A percentile compares a stretch with the other conserved stretches of the same genome.
Conservation (phyloP, 257 asterid species). For the Mentha longifolia region DNA sequence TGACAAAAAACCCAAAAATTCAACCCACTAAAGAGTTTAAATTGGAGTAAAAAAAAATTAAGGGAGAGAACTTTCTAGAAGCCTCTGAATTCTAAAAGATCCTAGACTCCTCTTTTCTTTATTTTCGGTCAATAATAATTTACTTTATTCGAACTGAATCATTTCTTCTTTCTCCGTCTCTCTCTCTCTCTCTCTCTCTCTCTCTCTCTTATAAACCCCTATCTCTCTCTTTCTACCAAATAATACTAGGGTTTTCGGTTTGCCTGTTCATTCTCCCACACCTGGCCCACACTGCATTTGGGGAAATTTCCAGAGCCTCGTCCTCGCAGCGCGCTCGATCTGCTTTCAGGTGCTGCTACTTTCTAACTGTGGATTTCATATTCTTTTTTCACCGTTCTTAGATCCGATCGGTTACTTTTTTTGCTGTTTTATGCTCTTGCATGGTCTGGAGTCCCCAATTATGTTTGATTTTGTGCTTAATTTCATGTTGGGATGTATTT, state of each 20-base stretch:
- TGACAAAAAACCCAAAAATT: not conserved
- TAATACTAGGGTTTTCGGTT: not conserved
- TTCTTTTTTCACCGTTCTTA: conserved; percentile 1
- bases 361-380: not conserved
- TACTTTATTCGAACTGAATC: conserved; percentile 11
- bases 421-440: not conserved
- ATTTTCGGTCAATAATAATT: not conserved
- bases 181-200: too few species aligned
- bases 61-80: conserved; percentile 48
- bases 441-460: not conserved
- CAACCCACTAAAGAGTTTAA: conserved; percentile 1
- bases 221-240: not conserved
- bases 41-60: too few species aligned
- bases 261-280: conserved; percentile 7
- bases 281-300: conserved; percentile 14
- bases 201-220: conserved; percentile 32
- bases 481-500: not conserved
- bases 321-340: conserved; percentile 36
- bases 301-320: conserved; percentile 27
- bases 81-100: conserved; percentile 2
- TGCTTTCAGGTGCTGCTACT: conserved; percentile 32
- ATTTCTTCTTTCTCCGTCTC: too few species aligned
- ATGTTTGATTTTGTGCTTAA: not conserved
- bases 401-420: conserved; percentile 41
- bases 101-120: conserved; percentile 21